These are phyloP conservation scores for Cucumis melo DNA, from an alignment of 306 rosid species.

Conservation along the genomic window DNA sequence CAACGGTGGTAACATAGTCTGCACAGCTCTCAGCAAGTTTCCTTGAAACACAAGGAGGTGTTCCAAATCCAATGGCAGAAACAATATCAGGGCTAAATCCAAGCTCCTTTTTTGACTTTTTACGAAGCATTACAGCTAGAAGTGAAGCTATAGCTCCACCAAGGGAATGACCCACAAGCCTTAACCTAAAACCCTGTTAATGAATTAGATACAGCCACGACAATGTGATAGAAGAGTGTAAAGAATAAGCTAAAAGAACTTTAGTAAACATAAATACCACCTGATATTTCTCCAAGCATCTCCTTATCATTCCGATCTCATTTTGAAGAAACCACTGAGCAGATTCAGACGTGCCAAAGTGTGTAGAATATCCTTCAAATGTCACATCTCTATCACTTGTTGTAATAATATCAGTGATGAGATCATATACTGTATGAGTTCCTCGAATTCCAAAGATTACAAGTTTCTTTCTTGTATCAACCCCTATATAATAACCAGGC, in stretches of 20 bases:
- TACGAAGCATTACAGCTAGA: constrained; percentile 71
- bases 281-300: constrained; percentile 64
- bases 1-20: constrained; percentile 63
- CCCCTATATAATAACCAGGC: constrained; percentile 85
- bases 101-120: constrained; percentile 65
- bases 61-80: constrained; percentile 69
- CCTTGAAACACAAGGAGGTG: constrained; percentile 83
- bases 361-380: constrained; percentile 78
- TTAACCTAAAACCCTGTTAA: constrained; percentile 88
- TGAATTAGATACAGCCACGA: constrained; percentile 29
- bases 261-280: constrained; percentile 20
- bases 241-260: constrained; percentile 8
- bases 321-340: constrained; percentile 91
- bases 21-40: constrained; percentile 84
- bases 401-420: constrained; percentile 73
- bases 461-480: constrained; percentile 63
- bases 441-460: constrained; percentile 87
- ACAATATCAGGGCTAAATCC: constrained; percentile 84
- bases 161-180: constrained; percentile 94
- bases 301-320: constrained; percentile 52
- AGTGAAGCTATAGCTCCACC: constrained; percentile 93
- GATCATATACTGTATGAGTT: constrained; percentile 79
- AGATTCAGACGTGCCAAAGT: constrained; percentile 84
- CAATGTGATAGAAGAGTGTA: constrained; percentile 3
- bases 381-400: constrained; percentile 63